phyloP scores from a whole-genome alignment of 2,329 filamentous ascomycete genomes.

The Microcyclospora pomicola region DNA sequence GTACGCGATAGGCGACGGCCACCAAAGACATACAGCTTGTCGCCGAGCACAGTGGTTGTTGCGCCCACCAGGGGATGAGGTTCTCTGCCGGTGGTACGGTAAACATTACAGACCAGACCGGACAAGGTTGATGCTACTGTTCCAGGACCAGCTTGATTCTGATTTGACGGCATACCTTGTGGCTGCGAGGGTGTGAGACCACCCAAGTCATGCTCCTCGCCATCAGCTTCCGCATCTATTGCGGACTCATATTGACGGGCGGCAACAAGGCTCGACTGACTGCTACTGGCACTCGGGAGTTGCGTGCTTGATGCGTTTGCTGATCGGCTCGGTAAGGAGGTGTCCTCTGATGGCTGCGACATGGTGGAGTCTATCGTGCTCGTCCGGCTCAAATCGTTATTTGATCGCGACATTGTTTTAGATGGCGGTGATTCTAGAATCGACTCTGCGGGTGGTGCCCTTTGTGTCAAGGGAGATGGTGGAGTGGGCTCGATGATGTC shows the following conservation, averaged over 20 bases:
- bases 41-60: conserved; percentile 85
- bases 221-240: conserved; percentile 21
- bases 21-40: conserved; percentile 94
- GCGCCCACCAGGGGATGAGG: conserved; percentile 86
- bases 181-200: conserved; percentile 27
- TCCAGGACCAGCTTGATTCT: conserved; percentile 9
- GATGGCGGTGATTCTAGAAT: conserved; percentile 13
- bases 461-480: background rate
- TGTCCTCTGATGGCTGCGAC: conserved; percentile 30
- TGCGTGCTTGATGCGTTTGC: conserved; percentile 24
- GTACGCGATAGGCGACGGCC: conserved; percentile 75
- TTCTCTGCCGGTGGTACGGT: conserved; percentile 77
- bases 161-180: background rate
- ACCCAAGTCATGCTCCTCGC: conserved; percentile 12
- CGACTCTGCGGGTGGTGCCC: background rate
- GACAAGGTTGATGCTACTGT: conserved; percentile 46
- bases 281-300: conserved; percentile 31
- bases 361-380: conserved; percentile 35
- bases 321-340: conserved; percentile 24
- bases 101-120: conserved; percentile 54
- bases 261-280: conserved; percentile 32
- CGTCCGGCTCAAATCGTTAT: conserved; percentile 29
- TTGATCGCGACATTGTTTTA: conserved; percentile 28
- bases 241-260: conserved; percentile 28
- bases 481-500: conserved; percentile 5